Evolutionary conservation across 2,329 filamentous ascomycete species (phyloP).

Genomic region (Xylariaceae sp.): DNA sequence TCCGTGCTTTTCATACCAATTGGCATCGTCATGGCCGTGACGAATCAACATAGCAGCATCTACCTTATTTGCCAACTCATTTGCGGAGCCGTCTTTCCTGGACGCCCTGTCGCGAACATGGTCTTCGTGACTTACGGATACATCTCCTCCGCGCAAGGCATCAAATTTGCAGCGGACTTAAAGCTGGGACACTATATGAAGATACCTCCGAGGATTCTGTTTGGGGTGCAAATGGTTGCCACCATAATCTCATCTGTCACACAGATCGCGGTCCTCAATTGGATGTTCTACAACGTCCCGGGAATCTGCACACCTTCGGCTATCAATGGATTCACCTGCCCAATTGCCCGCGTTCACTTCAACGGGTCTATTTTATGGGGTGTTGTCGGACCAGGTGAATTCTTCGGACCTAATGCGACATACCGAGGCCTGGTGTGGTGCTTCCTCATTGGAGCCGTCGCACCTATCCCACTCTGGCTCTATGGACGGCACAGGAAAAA

Average conservation of each 20-base stretch:
- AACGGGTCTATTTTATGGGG: constrained; percentile 89
- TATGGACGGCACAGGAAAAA: constrained; percentile 57
- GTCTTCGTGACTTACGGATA: constrained; percentile 90
- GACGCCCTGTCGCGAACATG: constrained; percentile 86
- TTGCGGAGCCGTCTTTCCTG: constrained; percentile 77
- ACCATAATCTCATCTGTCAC: constrained; percentile 74
- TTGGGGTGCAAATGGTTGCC: constrained; percentile 72
- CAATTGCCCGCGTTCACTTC: constrained; percentile 83
- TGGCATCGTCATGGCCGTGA: constrained; percentile 89
- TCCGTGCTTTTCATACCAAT: constrained; percentile 83
- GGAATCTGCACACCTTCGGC: constrained; percentile 74
- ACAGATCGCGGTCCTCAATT: constrained; percentile 81
- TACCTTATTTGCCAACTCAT: constrained; percentile 84
- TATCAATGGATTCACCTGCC: constrained; percentile 85
- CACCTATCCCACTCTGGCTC: constrained; percentile 71
- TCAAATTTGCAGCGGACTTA: constrained; percentile 83
- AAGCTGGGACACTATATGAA: constrained; percentile 90
- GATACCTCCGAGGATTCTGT: constrained; percentile 74
- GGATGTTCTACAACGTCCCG: constrained; percentile 78
- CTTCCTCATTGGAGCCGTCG: constrained; percentile 71
- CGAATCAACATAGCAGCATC: constrained; percentile 82
- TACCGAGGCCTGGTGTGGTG: constrained; percentile 78
- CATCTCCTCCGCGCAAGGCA: constrained; percentile 81
- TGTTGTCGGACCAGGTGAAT: constrained; percentile 75
- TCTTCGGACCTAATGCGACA: constrained; percentile 72